Evolutionary conservation across 805 yeast genomes (phyloP).

Genomic region (Hanseniaspora clermontiae): DNA sequence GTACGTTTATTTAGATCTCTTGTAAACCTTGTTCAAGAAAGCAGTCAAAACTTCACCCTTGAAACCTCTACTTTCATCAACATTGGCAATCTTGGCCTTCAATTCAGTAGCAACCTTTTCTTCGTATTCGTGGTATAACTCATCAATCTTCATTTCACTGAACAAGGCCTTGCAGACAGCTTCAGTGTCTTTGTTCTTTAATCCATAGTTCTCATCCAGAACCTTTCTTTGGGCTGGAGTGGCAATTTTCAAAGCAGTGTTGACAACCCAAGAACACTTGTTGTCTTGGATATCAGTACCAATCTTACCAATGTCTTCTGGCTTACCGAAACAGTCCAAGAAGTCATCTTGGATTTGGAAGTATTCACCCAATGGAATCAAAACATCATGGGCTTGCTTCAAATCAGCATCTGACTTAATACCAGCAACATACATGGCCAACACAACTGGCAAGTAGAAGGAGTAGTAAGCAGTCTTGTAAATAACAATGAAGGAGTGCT

Average conservation of each 20-base stretch:
- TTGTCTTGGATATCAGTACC: constrained; percentile 98
- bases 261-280: constrained; percentile 96
- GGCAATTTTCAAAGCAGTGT: constrained; percentile 74
- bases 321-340: constrained; percentile 93
- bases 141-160: constrained; percentile 56
- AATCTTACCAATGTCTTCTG: constrained; percentile 93
- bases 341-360: constrained; percentile 98
- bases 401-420: constrained; percentile 56
- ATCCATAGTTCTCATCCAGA: constrained; percentile 83
- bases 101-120: constrained; percentile 59
- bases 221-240: constrained; percentile 68
- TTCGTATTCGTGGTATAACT: constrained; percentile 68
- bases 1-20: constrained; percentile 60
- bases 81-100: constrained; percentile 46
- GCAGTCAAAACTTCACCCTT: constrained; percentile 72
- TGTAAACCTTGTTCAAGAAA: constrained; percentile 83
- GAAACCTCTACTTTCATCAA: constrained; percentile 90
- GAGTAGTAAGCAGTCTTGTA: constrained; percentile 96
- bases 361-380: constrained; percentile 93
- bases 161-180: constrained; percentile 59
- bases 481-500: constrained; percentile 89
- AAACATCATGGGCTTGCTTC: constrained; percentile 73
- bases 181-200: constrained; percentile 60
- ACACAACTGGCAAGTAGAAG: constrained; percentile 92
- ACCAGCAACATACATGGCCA: constrained; percentile 91